A percentile compares a stretch with the other conserved stretches of the same genome.
Conservation (phyloP, 805 yeast species). For the Pachysolen tannophilus region DNA sequence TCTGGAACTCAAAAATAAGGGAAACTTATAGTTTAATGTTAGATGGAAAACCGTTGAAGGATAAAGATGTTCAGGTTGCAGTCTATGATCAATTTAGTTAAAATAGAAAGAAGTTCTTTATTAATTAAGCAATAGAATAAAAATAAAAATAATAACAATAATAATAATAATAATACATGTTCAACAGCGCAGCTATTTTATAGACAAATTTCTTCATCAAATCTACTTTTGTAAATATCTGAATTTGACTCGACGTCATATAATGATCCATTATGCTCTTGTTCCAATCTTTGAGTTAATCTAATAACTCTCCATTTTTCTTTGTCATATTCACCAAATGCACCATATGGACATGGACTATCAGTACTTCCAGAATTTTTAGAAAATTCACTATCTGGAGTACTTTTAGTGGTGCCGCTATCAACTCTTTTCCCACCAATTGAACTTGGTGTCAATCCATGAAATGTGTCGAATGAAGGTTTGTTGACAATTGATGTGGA, state of each 20-base stretch:
- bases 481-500: not conserved
- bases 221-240: no score
- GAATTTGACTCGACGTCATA: no score
- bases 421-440: not conserved
- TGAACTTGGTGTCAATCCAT: not conserved
- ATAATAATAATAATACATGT: no score
- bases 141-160: no score
- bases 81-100: no score
- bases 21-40: not conserved
- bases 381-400: not conserved
- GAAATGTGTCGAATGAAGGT: not conserved
- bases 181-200: no score
- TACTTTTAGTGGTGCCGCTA: not conserved
- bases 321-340: slow-evolving; percentile 56
- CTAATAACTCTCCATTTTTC: slow-evolving; percentile 58
- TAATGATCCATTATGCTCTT: slow-evolving; percentile 4
- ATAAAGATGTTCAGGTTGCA: no score
- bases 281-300: no score
- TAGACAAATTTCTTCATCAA: no score
- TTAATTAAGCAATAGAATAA: no score
- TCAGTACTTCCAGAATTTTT: slow-evolving; percentile 9
- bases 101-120: no score
- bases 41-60: not conserved
- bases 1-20: not conserved
- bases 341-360: slow-evolving; percentile 45